These are phyloP conservation scores for Fusarium pseudograminearum DNA, from an alignment of 2,329 filamentous ascomycete genomes.

Conservation along the genomic window DNA sequence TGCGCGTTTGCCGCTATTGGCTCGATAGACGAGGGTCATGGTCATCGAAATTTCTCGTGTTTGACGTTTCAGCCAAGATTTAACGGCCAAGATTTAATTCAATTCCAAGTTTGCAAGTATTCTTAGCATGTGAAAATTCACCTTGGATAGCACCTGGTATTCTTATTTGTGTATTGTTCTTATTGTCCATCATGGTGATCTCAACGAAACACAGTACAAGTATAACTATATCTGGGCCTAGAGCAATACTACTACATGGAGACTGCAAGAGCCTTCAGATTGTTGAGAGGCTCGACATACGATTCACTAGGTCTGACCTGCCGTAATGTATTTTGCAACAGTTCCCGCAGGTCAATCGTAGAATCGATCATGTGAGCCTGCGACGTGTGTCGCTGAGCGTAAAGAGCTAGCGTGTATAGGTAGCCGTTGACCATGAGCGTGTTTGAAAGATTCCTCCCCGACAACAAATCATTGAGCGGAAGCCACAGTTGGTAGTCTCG, in stretches of 20 bases:
- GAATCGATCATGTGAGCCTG: slow-evolving; percentile 19
- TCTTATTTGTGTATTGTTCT: background rate
- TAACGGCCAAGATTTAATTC: background rate
- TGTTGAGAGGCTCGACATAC: background rate
- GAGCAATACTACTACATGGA: background rate
- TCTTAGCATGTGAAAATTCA: background rate
- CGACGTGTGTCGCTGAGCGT: slow-evolving; percentile 16
- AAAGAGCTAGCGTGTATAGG: slow-evolving; percentile 20
- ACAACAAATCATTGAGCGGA: slow-evolving; percentile 17
- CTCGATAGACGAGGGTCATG: background rate
- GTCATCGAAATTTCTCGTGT: background rate
- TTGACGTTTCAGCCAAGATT: background rate
- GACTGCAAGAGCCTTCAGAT: background rate
- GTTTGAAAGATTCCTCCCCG: slow-evolving; percentile 19
- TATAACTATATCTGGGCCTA: background rate
- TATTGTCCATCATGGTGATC: background rate
- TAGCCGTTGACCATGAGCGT: slow-evolving; percentile 32
- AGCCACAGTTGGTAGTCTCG: slow-evolving; percentile 30
- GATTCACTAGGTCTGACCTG: background rate
- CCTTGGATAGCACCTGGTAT: too few relatives aligned
- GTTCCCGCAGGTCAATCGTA: slow-evolving; percentile 7
- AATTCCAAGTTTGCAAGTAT: background rate
- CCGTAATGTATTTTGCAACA: slow-evolving; percentile 16
- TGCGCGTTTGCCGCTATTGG: background rate
- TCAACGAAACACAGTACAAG: background rate